Base-by-base conservation (phyloP, 176 grass and related monocot species). In the Eragrostis curvula region DNA sequence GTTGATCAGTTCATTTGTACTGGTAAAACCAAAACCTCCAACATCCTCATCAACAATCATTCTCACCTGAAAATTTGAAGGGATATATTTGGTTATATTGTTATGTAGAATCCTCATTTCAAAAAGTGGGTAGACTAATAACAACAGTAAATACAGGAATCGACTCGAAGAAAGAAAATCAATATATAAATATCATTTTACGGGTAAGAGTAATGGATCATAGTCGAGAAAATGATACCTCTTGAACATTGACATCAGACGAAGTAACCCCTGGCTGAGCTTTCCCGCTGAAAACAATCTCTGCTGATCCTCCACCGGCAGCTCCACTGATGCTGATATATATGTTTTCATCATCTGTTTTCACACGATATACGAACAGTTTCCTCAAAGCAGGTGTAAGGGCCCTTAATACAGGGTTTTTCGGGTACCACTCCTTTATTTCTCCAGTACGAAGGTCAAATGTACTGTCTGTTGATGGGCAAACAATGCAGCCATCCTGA, bases 361-460 rank as follows among this genome's bases (percentile, higher is more conserved):
- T 99, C 30, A 76, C 93, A 60, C 89, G 91, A 80, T 92, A 99
- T 7, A 93, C 80, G 13, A 91, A 93, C 66, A 99, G 81, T 66
- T 89, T 99, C 81, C 91, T 83, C 83, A 99, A 64, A 72, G 87
- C 79, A 61, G 96, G 96, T 23, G 96, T 99, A 65, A 99, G 93
- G 46, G 87, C 88, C 83, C 93, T 88, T 46, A 99, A 85, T 83
- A 99, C 90, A 66, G 96, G 90, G 62, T 99, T 99, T 66, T 99
- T 99, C 0, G 96, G 93, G 70, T 99, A 99, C 96, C 96, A 99
- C 66, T 99, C 96, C 76, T 99, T 93, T 83, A 96, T 90, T 59
- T 86, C 91, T 25, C 96, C 96, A 46, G 85, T 90, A 75, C 82
- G 93, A 80, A 99, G 96, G 73, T 96, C 91, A 49, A 93, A 99